Evolutionary conservation across 768 basidiomycete genomes (phyloP).

Genomic region (Austroboletus eburneus): DNA sequence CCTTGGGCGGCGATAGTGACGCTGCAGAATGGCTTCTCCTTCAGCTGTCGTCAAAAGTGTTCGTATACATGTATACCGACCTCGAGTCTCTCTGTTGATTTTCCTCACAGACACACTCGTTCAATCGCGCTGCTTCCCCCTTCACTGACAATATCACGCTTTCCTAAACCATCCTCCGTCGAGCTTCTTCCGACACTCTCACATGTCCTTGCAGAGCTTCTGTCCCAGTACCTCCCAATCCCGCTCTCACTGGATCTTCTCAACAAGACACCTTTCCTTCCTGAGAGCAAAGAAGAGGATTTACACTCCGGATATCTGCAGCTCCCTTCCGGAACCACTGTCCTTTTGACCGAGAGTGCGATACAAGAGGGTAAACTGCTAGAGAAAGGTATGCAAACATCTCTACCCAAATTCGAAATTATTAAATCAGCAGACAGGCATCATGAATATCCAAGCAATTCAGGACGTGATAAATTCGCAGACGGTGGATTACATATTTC

Average conservation of each 20-base stretch:
- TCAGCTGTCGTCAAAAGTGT: constrained; percentile 59
- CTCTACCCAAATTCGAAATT: neutral
- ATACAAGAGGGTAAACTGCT: constrained; percentile 64
- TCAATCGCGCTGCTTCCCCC: constrained; percentile 63
- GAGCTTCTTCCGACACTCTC: constrained; percentile 44
- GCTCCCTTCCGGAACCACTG: constrained; percentile 54
- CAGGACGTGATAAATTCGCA: constrained; percentile 65
- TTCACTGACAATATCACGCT: constrained; percentile 58
- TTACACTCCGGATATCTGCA: constrained; percentile 73
- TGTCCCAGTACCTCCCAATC: constrained; percentile 52
- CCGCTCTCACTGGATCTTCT: constrained; percentile 60
- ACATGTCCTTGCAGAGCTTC: constrained; percentile 50
- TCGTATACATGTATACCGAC: constrained; percentile 26
- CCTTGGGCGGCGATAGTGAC: constrained; percentile 60
- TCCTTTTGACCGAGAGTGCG: constrained; percentile 63
- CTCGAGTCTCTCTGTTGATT: constrained; percentile 1
- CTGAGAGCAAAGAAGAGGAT: constrained; percentile 67
- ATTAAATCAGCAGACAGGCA: constrained; percentile 38
- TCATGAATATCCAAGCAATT: constrained; percentile 57
- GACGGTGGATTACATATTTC: constrained; percentile 69
- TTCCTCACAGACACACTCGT: constrained; percentile 54
- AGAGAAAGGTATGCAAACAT: constrained; percentile 37
- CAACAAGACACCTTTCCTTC: constrained; percentile 55
- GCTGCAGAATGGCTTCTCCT: constrained; percentile 78
- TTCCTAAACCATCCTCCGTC: constrained; percentile 42